Percentiles rank a stretch among this genome's conserved stretches.
Evolutionary conservation across 331 rosid species (phyloP).

Genomic region (Spiraea crenata): DNA sequence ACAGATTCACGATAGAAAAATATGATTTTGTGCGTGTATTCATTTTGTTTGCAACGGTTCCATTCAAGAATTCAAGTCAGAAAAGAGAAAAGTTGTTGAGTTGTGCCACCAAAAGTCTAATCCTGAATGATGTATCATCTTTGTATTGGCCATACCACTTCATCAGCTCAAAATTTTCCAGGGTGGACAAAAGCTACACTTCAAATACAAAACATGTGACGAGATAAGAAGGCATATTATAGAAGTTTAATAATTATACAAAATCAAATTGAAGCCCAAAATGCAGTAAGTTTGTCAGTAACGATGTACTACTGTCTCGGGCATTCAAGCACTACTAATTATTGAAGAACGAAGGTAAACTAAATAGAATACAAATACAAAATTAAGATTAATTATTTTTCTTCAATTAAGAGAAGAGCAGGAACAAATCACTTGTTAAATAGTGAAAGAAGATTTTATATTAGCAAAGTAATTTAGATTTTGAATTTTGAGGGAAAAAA

Average conservation of each 20-base stretch:
- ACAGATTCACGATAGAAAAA: not conserved
- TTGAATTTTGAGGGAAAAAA: not conserved
- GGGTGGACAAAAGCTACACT: too few relatives aligned
- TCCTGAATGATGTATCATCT: conserved; percentile 11
- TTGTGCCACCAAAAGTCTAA: conserved; percentile 28
- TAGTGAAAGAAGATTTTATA: not conserved
- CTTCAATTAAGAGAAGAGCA: not conserved
- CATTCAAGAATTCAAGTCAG: conserved; percentile 7
- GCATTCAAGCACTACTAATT: too few relatives aligned
- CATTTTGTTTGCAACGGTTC: conserved; percentile 26
- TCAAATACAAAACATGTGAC: too few relatives aligned
- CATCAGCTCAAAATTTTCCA: not conserved
- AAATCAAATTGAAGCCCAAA: too few relatives aligned
- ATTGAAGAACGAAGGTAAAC: too few relatives aligned
- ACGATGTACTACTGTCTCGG: too few relatives aligned
- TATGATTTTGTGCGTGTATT: not conserved
- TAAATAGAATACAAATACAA: too few relatives aligned
- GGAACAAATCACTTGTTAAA: not conserved
- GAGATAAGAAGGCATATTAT: too few relatives aligned
- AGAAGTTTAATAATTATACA: too few relatives aligned
- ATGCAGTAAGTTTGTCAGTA: too few relatives aligned
- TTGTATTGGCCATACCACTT: not conserved
- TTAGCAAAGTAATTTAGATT: not conserved
- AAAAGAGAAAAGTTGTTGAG: conserved; percentile 13
- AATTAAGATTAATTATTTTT: not conserved